Conservation (phyloP, 2,329 filamentous ascomycete genomes). For the Colletotrichum orchidophilum region DNA sequence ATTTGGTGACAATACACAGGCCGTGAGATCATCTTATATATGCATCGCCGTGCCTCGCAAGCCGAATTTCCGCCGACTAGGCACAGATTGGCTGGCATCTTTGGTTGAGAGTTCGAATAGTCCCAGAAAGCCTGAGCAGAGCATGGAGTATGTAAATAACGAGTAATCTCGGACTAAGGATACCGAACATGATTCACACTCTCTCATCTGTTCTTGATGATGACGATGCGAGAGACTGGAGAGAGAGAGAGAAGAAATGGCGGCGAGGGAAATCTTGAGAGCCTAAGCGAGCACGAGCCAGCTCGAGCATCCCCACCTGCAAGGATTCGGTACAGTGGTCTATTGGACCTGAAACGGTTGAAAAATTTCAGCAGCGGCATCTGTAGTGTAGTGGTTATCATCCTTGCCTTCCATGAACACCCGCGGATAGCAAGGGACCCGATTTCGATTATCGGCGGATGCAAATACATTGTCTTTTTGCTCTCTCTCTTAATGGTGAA, state of each 20-base stretch:
- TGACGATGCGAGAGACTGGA: neutral
- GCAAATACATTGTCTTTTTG: neutral
- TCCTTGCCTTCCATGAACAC: neutral
- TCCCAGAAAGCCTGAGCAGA: neutral
- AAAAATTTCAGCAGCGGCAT: neutral
- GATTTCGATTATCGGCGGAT: conserved; percentile 5
- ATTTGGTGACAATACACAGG: neutral
- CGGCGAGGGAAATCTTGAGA: neutral
- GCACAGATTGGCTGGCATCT: neutral
- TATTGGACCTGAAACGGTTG: accelerated
- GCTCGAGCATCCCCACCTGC: no score
- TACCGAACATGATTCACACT: neutral
- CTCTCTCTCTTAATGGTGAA: neutral
- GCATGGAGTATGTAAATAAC: neutral
- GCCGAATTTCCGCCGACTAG: neutral
- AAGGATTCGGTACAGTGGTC: accelerated
- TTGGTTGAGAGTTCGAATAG: neutral
- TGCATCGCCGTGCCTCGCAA: neutral
- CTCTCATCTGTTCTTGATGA: neutral
- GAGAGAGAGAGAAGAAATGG: neutral
- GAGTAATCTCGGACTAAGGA: no score
- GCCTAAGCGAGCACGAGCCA: neutral
- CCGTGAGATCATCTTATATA: neutral
- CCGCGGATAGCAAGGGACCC: neutral
- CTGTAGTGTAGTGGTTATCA: conserved; percentile 13